A percentile compares a stretch with the other conserved stretches of the same genome.
Conservation (phyloP, 2,329 filamentous ascomycete species). For the Epichloe elymi region DNA sequence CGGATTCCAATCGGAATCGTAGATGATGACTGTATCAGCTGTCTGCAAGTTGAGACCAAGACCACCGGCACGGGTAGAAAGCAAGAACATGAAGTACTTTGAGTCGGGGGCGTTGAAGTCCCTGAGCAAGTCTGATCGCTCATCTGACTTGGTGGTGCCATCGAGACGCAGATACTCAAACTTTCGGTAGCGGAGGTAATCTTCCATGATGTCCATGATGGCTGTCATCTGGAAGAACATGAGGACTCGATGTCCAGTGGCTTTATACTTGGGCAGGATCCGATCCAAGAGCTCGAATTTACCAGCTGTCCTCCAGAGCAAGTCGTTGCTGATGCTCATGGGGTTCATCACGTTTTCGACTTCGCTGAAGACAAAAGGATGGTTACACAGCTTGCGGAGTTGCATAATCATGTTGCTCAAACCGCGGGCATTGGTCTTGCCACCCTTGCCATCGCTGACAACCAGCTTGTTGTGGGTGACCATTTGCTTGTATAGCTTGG, state of each 20-base stretch:
- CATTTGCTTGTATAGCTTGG: conserved; percentile 94
- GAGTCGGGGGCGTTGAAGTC: conserved; percentile 84
- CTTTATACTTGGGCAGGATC: conserved; percentile 83
- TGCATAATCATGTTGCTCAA: conserved; percentile 99
- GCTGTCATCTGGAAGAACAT: conserved; percentile 99
- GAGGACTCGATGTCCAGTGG: conserved; percentile 82
- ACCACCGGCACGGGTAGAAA: conserved; percentile 98
- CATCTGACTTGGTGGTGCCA: conserved; percentile 93
- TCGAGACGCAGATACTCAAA: conserved; percentile 85
- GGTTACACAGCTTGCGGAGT: conserved; percentile 94
- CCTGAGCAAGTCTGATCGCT: conserved; percentile 79
- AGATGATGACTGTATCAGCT: conserved; percentile 97
- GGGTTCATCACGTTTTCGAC: conserved; percentile 99
- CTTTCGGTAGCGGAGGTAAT: conserved; percentile 76
- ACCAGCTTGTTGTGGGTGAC: conserved; percentile 89
- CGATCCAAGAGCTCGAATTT: conserved; percentile 95
- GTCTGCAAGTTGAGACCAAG: conserved; percentile 94
- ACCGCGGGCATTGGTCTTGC: conserved; percentile 86
- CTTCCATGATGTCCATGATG: conserved; percentile 99
- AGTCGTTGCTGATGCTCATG: conserved; percentile 72
- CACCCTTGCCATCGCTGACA: conserved; percentile 88
- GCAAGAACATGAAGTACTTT: conserved; percentile 91
- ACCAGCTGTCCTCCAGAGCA: conserved; percentile 88
- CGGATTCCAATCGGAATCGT: conserved; percentile 99
- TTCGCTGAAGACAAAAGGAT: conserved; percentile 96